Percentiles rank a stretch among this genome's conserved stretches.
These are phyloP conservation scores for Kwoniella dejecticola DNA, from an alignment of 768 basidiomycete species.

Conservation along the genomic window DNA sequence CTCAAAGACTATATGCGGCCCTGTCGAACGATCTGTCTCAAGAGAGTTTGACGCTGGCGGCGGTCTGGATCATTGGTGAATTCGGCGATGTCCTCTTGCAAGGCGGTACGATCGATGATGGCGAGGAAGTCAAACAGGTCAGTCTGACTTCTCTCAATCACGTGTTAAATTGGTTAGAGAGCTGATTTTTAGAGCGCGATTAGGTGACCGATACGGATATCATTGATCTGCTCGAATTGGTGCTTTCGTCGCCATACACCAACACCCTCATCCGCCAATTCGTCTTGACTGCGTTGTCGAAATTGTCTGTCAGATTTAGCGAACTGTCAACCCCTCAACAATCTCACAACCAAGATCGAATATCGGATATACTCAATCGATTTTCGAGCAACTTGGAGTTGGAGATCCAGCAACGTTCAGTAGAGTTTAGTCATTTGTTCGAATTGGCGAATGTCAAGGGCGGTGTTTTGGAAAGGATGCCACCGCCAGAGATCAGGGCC, in stretches of 20 bases:
- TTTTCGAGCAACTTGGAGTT: slow-evolving; percentile 88
- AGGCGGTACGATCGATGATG: slow-evolving; percentile 74
- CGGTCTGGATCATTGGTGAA: slow-evolving; percentile 95
- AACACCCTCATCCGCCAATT: slow-evolving; percentile 91
- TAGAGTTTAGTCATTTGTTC: slow-evolving; percentile 89
- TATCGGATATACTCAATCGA: slow-evolving; percentile 72
- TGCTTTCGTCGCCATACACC: slow-evolving; percentile 89
- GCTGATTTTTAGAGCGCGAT: not conserved
- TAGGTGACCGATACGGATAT: slow-evolving; percentile 80
- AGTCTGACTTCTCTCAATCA: slow-evolving; percentile 26
- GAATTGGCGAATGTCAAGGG: slow-evolving; percentile 54
- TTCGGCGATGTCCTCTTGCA: slow-evolving; percentile 88
- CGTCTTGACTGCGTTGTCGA: slow-evolving; percentile 83
- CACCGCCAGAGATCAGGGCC: slow-evolving; percentile 96
- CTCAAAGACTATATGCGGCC: slow-evolving; percentile 84
- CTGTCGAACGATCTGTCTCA: slow-evolving; percentile 91
- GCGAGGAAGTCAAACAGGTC: slow-evolving; percentile 70
- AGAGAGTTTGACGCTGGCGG: slow-evolving; percentile 87
- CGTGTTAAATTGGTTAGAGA: not conserved
- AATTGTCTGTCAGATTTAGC: slow-evolving; percentile 78
- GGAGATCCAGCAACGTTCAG: slow-evolving; percentile 92
- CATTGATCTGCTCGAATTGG: slow-evolving; percentile 79
- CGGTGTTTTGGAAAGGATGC: slow-evolving; percentile 96
- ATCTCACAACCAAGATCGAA: slow-evolving; percentile 65
- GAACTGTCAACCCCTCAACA: slow-evolving; percentile 41